Evolutionary conservation across 2,329 filamentous ascomycete species (phyloP).

Genomic region (Colletotrichum theobromicola): DNA sequence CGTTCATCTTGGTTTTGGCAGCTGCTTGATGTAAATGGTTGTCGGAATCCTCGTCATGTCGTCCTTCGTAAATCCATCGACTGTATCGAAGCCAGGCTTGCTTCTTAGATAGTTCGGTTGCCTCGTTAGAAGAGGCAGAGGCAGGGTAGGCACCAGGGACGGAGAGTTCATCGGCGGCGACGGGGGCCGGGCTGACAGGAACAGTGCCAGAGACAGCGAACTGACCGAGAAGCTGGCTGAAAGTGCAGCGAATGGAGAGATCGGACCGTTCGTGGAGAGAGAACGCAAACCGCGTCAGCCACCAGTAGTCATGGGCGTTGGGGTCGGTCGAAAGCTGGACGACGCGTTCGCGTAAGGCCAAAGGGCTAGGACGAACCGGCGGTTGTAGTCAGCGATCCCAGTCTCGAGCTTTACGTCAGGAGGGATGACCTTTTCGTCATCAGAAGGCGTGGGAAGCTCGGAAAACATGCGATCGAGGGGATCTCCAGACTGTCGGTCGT

Average conservation of each 20-base stretch:
- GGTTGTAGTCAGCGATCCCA: background rate
- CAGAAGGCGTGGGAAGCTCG: background rate
- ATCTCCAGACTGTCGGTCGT: slow-evolving; percentile 7
- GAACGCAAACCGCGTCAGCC: slow-evolving; percentile 13
- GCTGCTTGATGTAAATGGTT: background rate
- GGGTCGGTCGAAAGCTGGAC: background rate
- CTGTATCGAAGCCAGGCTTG: slow-evolving; percentile 5
- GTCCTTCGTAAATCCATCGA: slow-evolving; percentile 12
- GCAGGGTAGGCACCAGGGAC: background rate
- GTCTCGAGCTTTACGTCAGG: background rate
- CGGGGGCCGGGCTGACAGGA: background rate
- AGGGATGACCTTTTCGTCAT: background rate
- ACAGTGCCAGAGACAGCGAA: background rate
- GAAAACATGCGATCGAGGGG: slow-evolving; percentile 9
- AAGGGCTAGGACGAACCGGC: slow-evolving; percentile 1
- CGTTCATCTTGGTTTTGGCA: background rate
- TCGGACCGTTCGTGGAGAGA: slow-evolving; percentile 4
- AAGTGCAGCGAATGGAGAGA: slow-evolving; percentile 3
- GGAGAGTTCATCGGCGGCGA: background rate
- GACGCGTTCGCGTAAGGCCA: slow-evolving; percentile 21
- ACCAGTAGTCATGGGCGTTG: slow-evolving; percentile 10
- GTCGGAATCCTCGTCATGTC: background rate
- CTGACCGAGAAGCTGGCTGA: slow-evolving; percentile 12
- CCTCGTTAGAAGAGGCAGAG: background rate
- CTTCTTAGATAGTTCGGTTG: background rate